These are phyloP conservation scores for Breviolum minutum DNA, from an alignment of 73 alveolate species.

Conservation along the genomic window DNA sequence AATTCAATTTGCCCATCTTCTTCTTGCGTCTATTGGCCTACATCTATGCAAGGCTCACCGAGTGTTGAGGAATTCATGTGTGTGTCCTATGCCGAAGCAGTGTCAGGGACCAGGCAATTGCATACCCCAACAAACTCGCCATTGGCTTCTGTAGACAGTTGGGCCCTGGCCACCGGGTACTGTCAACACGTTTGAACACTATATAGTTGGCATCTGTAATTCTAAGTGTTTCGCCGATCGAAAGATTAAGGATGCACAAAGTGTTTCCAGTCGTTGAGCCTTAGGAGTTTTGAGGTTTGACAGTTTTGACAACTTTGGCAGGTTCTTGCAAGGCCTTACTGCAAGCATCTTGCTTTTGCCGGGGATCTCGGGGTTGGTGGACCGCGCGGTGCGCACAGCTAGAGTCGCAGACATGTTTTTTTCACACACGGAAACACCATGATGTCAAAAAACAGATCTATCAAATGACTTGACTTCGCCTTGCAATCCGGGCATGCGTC, in stretches of 20 bases:
- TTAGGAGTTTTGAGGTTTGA: not conserved
- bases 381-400: too few relatives aligned
- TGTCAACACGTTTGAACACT: not conserved
- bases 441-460: too few relatives aligned
- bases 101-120: not conserved
- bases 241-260: too few relatives aligned
- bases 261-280: not conserved
- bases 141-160: not conserved
- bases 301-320: not conserved
- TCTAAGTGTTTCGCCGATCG: too few relatives aligned
- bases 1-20: conserved; percentile 94
- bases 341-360: conserved; percentile 84
- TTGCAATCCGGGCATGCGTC: too few relatives aligned
- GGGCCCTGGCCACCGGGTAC: not conserved
- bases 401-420: too few relatives aligned
- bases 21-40: conserved; percentile 82
- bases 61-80: not conserved
- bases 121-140: not conserved
- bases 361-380: not conserved
- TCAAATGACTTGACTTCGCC: too few relatives aligned
- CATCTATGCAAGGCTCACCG: conserved; percentile 87
- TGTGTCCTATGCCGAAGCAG: not conserved
- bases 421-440: too few relatives aligned
- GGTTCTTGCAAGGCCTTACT: conserved; percentile 94
- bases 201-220: too few relatives aligned